Base-by-base conservation (phyloP, 306 rosid genomes). In the Fragaria nilgerrensis region DNA sequence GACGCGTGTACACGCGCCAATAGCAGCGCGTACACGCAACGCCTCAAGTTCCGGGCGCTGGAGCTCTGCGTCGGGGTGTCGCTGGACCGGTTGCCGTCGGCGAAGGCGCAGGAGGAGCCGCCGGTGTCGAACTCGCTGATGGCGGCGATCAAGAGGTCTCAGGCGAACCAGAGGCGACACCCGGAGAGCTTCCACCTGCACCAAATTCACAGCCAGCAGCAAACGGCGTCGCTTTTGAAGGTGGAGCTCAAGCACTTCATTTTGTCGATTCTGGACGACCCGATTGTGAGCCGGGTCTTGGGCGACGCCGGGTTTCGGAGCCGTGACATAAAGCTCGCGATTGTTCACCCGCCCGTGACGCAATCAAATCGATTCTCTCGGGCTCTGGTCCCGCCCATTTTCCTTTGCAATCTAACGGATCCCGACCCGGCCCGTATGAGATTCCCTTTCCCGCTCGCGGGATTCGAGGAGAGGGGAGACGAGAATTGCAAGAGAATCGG, bases 71-170 rank as follows among this genome's bases (percentile, higher is more conserved):
- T 95, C 25, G 96, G 99, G 0, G 97, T 95, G 3, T 91, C 97
- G 49, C 87, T 95, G 19, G 99, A 95, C 72, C 92, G 99, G 1
- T 79, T 88, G 47, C 93, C 92, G 15, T 88, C 96, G 7, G 39
- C 89, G 0, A 92, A 84, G 48, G 5, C 82, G 3, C 6, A 63
- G 1, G 92, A 84, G 3, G 98, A 92, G 50, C 99, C 98, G 4
- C 98, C 98, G 25, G 90, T 92, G 0, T 87, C 99, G 14, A 92
- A 95, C 76, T 92, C 99, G 0, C 93, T 95, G 49, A 95, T 95
- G 98, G 99, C 99, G 2, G 99, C 97, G 23, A 91, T 95, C n/a
- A 92, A 88, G 45, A 82, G 99, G 3, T 91, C 99, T 0, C 99
- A 95, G 58, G 99, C 99, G 1, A 95, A 92, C 81, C 99, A 95